Evolutionary conservation across 768 basidiomycete species (phyloP).

Genomic region (Kwoniella heveanensis): DNA sequence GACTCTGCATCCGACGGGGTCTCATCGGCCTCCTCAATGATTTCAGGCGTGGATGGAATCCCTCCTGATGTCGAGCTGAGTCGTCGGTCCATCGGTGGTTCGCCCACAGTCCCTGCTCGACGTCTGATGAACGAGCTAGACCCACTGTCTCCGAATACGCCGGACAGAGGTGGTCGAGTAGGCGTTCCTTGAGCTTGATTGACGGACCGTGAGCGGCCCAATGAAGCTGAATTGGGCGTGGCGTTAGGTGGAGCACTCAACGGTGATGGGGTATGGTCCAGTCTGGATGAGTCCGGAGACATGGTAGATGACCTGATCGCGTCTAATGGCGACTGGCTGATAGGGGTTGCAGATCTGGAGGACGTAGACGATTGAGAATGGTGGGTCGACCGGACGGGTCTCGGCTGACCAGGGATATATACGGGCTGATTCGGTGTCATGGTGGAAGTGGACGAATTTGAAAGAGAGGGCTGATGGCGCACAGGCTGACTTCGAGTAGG

Average conservation of each 20-base stretch:
- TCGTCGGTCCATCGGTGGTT: conserved; percentile 5
- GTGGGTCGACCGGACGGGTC: conserved; percentile 40
- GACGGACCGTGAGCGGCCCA: conserved; percentile 30
- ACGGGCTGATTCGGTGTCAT: conserved; percentile 22
- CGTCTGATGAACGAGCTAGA: conserved; percentile 1
- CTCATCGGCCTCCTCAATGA: conserved; percentile 27
- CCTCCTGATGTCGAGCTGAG: conserved; percentile 17
- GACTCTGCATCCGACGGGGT: conserved; percentile 13
- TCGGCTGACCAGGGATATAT: conserved; percentile 48
- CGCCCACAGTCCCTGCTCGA: conserved; percentile 21
- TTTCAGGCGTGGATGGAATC: conserved; percentile 15
- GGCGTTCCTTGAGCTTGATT: conserved; percentile 22
- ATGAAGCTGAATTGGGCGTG: conserved; percentile 16
- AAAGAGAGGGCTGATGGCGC: conserved; percentile 27
- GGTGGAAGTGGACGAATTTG: conserved; percentile 20
- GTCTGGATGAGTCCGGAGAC: conserved; percentile 9
- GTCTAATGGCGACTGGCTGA: conserved; percentile 19
- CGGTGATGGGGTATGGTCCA: conserved; percentile 6
- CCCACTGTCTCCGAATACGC: not conserved
- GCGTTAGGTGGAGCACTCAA: not conserved
- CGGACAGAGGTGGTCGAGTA: not conserved
- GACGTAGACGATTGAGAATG: conserved; percentile 39
- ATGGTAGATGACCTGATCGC: conserved; percentile 6
- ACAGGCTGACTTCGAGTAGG: conserved; percentile 37
- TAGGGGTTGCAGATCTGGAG: conserved; percentile 35